Conservation (phyloP, 768 basidiomycete genomes). For the Chalciporus pseudorubinellus region DNA sequence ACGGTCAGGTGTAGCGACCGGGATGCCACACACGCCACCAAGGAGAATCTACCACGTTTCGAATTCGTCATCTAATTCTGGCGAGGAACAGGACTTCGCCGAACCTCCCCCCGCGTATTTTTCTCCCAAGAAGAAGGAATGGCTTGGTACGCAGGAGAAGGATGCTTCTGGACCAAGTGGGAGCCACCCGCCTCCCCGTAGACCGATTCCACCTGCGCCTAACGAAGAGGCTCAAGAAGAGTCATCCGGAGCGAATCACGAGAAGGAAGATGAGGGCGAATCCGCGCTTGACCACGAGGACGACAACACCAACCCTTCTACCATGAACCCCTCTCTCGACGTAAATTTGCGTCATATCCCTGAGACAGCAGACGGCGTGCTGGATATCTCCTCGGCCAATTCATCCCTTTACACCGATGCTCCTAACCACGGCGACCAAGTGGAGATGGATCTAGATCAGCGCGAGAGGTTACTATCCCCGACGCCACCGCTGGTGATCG, state of each 20-base stretch:
- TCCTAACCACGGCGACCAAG: constrained; percentile 3
- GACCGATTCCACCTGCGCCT: constrained; percentile 20
- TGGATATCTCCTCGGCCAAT: constrained; percentile 23
- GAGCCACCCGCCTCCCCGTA: constrained; percentile 12
- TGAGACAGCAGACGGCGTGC: constrained; percentile 23
- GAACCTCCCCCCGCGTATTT: constrained; percentile 51
- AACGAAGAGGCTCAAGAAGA: neutral
- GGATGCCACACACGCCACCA: constrained; percentile 12
- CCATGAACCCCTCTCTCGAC: neutral
- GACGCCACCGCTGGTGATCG: constrained; percentile 34
- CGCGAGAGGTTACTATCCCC: constrained; percentile 11
- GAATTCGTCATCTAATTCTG: constrained; percentile 35
- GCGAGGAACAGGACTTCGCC: constrained; percentile 15
- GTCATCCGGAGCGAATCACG: constrained; percentile 5
- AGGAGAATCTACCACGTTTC: constrained; percentile 41
- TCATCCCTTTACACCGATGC: constrained; percentile 19
- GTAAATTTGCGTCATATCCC: constrained; percentile 11
- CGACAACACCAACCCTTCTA: neutral
- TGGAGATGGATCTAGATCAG: constrained; percentile 8
- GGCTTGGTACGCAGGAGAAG: neutral
- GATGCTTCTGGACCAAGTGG: neutral
- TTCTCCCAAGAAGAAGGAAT: constrained; percentile 19
- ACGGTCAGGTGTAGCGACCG: constrained; percentile 6
- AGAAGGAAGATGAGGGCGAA: constrained; percentile 1
- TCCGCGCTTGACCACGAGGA: neutral